Evolutionary conservation across 2,329 filamentous ascomycete species (phyloP).

Genomic region (Aureobasidium sp.): DNA sequence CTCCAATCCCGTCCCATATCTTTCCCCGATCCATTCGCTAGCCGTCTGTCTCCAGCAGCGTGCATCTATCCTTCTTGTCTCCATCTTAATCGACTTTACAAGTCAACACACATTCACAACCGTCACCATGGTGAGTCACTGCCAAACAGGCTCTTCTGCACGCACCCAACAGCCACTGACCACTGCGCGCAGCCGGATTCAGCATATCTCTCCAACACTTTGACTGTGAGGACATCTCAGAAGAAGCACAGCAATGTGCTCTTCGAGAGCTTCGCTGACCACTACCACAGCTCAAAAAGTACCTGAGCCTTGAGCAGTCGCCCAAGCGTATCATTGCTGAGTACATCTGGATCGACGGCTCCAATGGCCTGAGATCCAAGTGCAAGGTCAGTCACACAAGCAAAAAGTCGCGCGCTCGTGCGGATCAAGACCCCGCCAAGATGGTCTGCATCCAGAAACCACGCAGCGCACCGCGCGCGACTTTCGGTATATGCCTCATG

Average conservation of each 20-base stretch:
- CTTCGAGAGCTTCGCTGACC: slow-evolving; percentile 17
- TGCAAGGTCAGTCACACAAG: slow-evolving; percentile 66
- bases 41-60: background rate
- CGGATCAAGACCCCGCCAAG: background rate
- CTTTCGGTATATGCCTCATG: slow-evolving; percentile 3
- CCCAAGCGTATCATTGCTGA: slow-evolving; percentile 65
- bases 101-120: slow-evolving; percentile 17
- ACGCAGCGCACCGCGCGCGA: background rate
- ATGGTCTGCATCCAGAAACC: background rate
- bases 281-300: slow-evolving; percentile 70
- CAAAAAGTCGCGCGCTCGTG: background rate
- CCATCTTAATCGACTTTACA: slow-evolving; percentile 15
- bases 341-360: slow-evolving; percentile 91
- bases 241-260: slow-evolving; percentile 13
- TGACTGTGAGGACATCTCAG: slow-evolving; percentile 35
- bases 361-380: slow-evolving; percentile 83
- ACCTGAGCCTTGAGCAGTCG: slow-evolving; percentile 75
- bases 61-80: slow-evolving; percentile 3
- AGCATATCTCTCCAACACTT: slow-evolving; percentile 41
- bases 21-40: background rate
- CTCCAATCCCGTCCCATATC: background rate
- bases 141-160: background rate
- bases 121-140: slow-evolving; percentile 19
- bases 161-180: slow-evolving; percentile 2
- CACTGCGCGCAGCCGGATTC: slow-evolving; percentile 29